Conservation (phyloP, 345 rosid species). For the Rhodomyrtus tomentosa region DNA sequence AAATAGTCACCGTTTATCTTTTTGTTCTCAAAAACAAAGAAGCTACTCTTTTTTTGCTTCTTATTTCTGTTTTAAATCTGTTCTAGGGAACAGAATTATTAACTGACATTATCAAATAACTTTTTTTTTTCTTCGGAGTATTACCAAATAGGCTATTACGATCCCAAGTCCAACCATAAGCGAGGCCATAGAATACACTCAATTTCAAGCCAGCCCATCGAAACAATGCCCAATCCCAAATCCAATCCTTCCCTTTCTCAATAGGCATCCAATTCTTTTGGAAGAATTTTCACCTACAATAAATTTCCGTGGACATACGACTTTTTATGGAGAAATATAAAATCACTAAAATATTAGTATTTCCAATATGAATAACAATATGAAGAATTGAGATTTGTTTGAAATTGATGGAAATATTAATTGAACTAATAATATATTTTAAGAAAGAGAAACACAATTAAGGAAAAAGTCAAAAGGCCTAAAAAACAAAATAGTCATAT, state of each 20-base stretch:
- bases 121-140: too few relatives aligned
- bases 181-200: neutral
- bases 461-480: neutral
- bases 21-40: too few relatives aligned
- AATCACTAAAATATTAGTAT: neutral
- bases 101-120: too few relatives aligned
- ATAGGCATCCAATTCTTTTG: neutral
- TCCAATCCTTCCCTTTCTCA: neutral
- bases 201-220: neutral
- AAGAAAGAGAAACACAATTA: neutral
- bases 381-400: neutral
- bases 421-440: neutral
- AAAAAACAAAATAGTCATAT: neutral
- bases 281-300: too few relatives aligned
- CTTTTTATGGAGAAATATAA: neutral
- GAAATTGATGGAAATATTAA: neutral
- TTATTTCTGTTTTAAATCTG: too few relatives aligned
- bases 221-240: neutral
- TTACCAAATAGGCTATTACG: too few relatives aligned
- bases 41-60: too few relatives aligned
- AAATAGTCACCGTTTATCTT: neutral
- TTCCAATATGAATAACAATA: neutral
- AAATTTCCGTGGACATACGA: too few relatives aligned
- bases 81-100: too few relatives aligned
- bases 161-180: neutral